Percentiles rank a stretch among this genome's conserved stretches.
phyloP scores from a whole-genome alignment of 441 rosid species.

The Arabidopsis lyrata region DNA sequence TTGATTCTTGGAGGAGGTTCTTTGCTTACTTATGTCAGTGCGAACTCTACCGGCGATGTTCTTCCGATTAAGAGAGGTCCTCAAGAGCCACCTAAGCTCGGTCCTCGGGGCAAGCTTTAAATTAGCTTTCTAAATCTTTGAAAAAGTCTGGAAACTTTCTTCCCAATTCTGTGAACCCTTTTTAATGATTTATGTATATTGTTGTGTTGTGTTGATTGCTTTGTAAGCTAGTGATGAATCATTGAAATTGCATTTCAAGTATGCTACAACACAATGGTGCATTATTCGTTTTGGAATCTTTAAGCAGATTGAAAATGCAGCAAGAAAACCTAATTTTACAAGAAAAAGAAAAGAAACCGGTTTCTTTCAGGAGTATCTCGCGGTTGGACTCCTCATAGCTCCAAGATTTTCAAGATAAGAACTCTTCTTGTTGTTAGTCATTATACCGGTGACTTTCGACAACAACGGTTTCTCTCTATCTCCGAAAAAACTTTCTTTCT shows the following conservation, averaged over 20 bases:
- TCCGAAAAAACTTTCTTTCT: constrained; percentile 46
- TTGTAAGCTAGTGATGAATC: constrained; percentile 28
- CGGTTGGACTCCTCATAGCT: constrained; percentile 79
- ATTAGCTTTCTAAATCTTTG: constrained; percentile 20
- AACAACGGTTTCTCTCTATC: constrained; percentile 39
- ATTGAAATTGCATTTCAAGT: constrained; percentile 35
- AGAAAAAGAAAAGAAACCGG: constrained; percentile 10
- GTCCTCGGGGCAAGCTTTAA: constrained; percentile 93
- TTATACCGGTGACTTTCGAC: constrained; percentile 53
- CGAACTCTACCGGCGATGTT: constrained; percentile 73
- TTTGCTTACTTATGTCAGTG: constrained; percentile 72
- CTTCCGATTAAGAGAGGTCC: constrained; percentile 94
- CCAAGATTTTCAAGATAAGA: constrained; percentile 84
- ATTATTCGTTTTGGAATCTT: background rate
- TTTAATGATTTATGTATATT: constrained; percentile 26
- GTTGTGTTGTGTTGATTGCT: constrained; percentile 28
- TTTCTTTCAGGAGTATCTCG: constrained; percentile 59
- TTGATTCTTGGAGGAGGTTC: constrained; percentile 91
- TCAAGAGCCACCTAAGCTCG: constrained; percentile 85
- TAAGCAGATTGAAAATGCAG: constrained; percentile 22
- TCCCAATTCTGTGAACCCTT: constrained; percentile 9
- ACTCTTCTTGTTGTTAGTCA: constrained; percentile 55
- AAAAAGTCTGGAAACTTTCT: constrained; percentile 24
- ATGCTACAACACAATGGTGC: constrained; percentile 32
- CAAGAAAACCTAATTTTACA: constrained; percentile 38